Evolutionary conservation across 306 rosid species (phyloP).

Genomic region (Castanea crenata): DNA sequence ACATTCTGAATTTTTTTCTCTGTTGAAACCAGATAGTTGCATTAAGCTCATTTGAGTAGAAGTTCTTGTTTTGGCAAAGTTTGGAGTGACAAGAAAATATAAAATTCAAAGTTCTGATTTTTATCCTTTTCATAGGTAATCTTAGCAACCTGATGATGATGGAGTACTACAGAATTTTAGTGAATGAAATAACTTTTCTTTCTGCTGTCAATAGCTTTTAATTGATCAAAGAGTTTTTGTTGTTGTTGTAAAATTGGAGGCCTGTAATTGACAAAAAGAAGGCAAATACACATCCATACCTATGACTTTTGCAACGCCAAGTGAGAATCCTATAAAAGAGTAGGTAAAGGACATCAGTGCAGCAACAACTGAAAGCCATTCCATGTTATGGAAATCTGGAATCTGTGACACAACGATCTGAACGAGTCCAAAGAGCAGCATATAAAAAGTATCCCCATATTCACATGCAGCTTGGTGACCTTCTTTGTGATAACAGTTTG

Average conservation of each 20-base stretch:
- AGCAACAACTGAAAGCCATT: constrained; percentile 71
- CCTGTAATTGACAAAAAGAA: background rate
- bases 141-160: background rate
- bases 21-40: background rate
- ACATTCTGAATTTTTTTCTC: no score
- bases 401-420: constrained; percentile 75
- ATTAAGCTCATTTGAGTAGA: background rate
- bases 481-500: constrained; percentile 78
- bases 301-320: constrained; percentile 58
- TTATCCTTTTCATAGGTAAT: background rate
- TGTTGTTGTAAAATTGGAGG: background rate
- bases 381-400: constrained; percentile 74
- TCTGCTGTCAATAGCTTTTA: background rate
- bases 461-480: constrained; percentile 71
- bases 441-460: constrained; percentile 46
- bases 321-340: constrained; percentile 66
- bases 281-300: constrained; percentile 35
- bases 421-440: constrained; percentile 70
- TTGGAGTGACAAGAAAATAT: background rate
- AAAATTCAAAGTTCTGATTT: background rate
- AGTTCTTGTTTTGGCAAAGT: background rate
- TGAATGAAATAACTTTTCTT: background rate
- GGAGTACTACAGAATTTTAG: background rate
- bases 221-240: background rate
- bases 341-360: constrained; percentile 79